Conservation (phyloP, 768 basidiomycete genomes). For the Megacollybia marginata region DNA sequence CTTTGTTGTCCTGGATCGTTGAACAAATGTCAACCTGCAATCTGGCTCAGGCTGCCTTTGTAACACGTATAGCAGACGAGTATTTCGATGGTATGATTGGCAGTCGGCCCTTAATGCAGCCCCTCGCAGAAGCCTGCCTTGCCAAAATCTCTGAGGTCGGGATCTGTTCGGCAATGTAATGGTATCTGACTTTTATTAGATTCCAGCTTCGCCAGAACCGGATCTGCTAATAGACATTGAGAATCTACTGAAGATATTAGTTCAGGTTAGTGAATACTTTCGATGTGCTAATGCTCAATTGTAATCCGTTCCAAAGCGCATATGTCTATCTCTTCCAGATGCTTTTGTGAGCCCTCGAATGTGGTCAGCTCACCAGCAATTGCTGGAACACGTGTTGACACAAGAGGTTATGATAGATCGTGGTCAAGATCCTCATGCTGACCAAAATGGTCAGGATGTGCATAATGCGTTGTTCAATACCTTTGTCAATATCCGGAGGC, state of each 20-base stretch:
- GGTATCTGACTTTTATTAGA: slow-evolving; percentile 28
- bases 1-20: slow-evolving; percentile 74
- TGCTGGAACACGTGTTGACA: slow-evolving; percentile 41
- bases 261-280: slow-evolving; percentile 44
- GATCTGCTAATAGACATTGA: slow-evolving; percentile 50
- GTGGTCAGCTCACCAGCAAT: slow-evolving; percentile 48
- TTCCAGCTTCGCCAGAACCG: slow-evolving; percentile 43
- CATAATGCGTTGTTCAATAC: slow-evolving; percentile 46
- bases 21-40: slow-evolving; percentile 73
- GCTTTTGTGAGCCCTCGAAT: slow-evolving; percentile 66
- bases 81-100: slow-evolving; percentile 64
- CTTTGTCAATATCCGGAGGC: slow-evolving; percentile 59
- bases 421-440: slow-evolving; percentile 24
- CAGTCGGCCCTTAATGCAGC: slow-evolving; percentile 61
- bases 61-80: slow-evolving; percentile 71
- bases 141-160: slow-evolving; percentile 58
- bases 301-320: slow-evolving; percentile 34
- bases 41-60: slow-evolving; percentile 74
- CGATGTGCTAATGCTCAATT: neutral
- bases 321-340: slow-evolving; percentile 67
- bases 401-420: slow-evolving; percentile 25
- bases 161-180: neutral
- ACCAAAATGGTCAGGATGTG: slow-evolving; percentile 34
- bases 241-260: slow-evolving; percentile 41
- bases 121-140: slow-evolving; percentile 67